These are phyloP conservation scores for Phytophthora nicotianae DNA, from an alignment of 352 stramenopile genomes.

Conservation along the genomic window DNA sequence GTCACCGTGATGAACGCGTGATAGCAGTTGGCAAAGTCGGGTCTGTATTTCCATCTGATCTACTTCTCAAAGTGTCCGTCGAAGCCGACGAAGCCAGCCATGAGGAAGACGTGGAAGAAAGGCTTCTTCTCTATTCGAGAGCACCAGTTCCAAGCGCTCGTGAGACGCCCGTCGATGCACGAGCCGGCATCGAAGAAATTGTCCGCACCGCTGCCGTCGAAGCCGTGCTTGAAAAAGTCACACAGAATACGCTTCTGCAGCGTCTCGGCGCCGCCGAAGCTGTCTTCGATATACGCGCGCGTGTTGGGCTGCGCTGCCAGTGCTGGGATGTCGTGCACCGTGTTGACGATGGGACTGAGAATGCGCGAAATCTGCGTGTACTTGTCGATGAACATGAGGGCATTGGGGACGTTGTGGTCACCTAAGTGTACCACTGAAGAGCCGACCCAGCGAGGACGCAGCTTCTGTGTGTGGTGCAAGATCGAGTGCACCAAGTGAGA, in stretches of 20 bases:
- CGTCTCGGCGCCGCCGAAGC: constrained; percentile 67
- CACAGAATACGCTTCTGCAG: constrained; percentile 84
- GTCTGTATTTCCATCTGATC: constrained; percentile 29
- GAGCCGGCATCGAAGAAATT: constrained; percentile 82
- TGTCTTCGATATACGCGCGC: constrained; percentile 70
- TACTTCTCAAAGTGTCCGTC: constrained; percentile 93
- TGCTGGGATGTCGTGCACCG: constrained; percentile 51
- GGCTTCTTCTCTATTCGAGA: constrained; percentile 90
- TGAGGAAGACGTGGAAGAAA: constrained; percentile 92
- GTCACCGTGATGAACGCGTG: constrained; percentile 8
- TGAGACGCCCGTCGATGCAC: constrained; percentile 93
- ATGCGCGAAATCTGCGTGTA: constrained; percentile 91
- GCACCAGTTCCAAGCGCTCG: constrained; percentile 94
- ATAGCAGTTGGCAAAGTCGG: constrained; percentile 21
- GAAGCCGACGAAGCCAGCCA: constrained; percentile 93
- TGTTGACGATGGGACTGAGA: constrained; percentile 66
- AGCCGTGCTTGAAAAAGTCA: constrained; percentile 95
- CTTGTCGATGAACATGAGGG: constrained; percentile 96
- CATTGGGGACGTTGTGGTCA: constrained; percentile 96
- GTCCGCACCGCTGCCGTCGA: constrained; percentile 92
- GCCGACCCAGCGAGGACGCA: constrained; percentile 74
- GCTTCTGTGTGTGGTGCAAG: constrained; percentile 51
- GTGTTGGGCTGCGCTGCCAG: constrained; percentile 53
- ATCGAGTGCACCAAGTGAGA: constrained; percentile 60
- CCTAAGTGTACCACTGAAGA: constrained; percentile 93